Base-by-base conservation (phyloP, 352 stramenopile genomes). In the Globisporangium paroecandrum region DNA sequence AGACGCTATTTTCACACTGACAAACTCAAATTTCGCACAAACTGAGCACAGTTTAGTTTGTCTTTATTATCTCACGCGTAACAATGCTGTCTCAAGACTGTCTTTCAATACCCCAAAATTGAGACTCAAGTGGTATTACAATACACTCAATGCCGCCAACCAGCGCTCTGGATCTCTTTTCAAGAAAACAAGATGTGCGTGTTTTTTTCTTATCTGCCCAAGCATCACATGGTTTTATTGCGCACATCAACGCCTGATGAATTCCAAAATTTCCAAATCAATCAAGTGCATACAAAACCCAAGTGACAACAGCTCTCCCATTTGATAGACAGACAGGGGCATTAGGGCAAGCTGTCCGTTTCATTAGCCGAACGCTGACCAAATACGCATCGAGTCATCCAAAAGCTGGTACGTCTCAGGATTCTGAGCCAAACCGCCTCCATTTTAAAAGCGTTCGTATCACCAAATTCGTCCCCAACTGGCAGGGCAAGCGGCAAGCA, bases 301-400 rank as follows among this genome's bases (percentile, higher is more conserved):
- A 22, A 24, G 43, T 12, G 18, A 51, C 5, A 22, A 49, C 4
- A 32, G 18, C 43, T 22, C 43, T 51, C 43, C 43, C 43, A 51
- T 10, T 24, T 12, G 43, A 24, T 49, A 49, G 41, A 1, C 41
- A 49, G 41, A 49, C 15, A 49, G 41, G 6, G 8, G 41, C 18
- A 1, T 51, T 12, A 51, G 43, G 43, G 43, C 43, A 51, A 51
- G 10, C 18, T 51, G 43, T 51, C 43, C 18, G 43, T 51, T 51
- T 51, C 43, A 51, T 24, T 24, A 51, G 43, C 43, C 43, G 43
- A 51, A 12, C 18, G 41, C 4, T 20, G 8, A 51, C 43, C 8
- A 49, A 32, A 38, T 38, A 62, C 22, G n/a, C 10, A n/a, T 49
- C 55, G 55, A 62, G 56, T 62, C 32, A 62, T 62, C 32, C 56